A percentile compares a stretch with the other conserved stretches of the same genome.
phyloP scores from a whole-genome alignment of 163 green algal species.

The Scenedesmus sp. region DNA sequence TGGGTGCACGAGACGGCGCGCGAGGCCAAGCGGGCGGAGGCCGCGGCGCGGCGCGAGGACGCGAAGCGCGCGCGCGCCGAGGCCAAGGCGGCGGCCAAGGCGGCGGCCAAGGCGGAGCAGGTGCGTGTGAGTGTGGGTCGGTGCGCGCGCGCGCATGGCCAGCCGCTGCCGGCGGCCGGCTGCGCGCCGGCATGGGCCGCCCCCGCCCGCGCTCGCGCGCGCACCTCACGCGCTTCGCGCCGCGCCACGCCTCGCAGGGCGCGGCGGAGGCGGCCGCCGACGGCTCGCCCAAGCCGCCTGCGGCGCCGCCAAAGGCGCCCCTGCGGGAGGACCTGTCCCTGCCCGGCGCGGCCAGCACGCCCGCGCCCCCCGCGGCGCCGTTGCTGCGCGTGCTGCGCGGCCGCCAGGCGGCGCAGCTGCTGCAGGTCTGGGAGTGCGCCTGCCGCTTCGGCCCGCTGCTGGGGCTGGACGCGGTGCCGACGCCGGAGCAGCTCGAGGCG shows the following conservation, averaged over 20 bases:
- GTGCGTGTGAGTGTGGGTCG: no score
- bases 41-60: constrained; percentile 12
- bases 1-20: constrained; percentile 28
- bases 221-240: neutral
- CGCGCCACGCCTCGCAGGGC: neutral
- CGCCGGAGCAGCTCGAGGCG: constrained; percentile 37
- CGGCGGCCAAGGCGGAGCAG: constrained; percentile 10
- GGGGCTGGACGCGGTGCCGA: constrained; percentile 30
- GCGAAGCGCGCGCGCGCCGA: constrained; percentile 31
- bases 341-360: neutral
- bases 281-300: neutral
- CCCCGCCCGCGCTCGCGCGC: neutral
- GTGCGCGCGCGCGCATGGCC: neutral
- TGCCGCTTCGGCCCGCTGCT: constrained; percentile 50
- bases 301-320: neutral
- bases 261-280: neutral
- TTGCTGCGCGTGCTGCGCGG: constrained; percentile 13
- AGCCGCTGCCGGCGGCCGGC: neutral
- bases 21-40: constrained; percentile 18
- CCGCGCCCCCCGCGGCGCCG: constrained; percentile 8
- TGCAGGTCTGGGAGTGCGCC: constrained; percentile 60
- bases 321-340: constrained; percentile 41
- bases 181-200: neutral
- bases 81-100: constrained; percentile 34
- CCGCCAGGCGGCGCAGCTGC: constrained; percentile 33